Evolutionary conservation across 2,329 filamentous ascomycete species (phyloP).

Genomic region (Pseudogymnoascus sp.): DNA sequence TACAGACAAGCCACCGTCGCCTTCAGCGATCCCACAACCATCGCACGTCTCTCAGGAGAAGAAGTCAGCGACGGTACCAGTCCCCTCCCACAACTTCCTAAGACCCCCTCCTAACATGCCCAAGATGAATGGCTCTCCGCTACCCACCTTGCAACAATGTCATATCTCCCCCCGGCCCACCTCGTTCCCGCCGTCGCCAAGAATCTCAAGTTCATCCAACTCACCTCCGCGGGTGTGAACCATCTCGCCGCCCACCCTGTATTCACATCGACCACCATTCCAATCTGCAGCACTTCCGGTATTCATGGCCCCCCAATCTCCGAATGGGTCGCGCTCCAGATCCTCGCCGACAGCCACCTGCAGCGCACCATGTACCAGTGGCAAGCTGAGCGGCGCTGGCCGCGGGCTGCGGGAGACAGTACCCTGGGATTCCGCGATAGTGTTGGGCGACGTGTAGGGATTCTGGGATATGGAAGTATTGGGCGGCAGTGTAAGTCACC

Average conservation of each 20-base stretch:
- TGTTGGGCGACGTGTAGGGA: conserved; percentile 50
- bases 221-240: conserved; percentile 30
- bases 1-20: conserved; percentile 30
- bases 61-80: conserved; percentile 11
- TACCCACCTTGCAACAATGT: conserved; percentile 30
- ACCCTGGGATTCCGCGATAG: conserved; percentile 38
- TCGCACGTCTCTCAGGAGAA: conserved; percentile 13
- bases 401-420: conserved; percentile 20
- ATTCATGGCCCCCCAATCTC: conserved; percentile 50
- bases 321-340: conserved; percentile 59
- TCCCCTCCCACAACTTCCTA: conserved; percentile 19
- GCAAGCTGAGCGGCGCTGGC: conserved; percentile 51
- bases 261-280: conserved; percentile 30
- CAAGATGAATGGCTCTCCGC: background rate
- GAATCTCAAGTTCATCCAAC: conserved; percentile 31
- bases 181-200: conserved; percentile 18
- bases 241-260: conserved; percentile 23
- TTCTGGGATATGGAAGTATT: conserved; percentile 34
- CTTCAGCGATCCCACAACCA: background rate
- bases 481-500: conserved; percentile 33
- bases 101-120: background rate
- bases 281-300: conserved; percentile 30
- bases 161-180: conserved; percentile 21
- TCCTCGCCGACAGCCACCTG: conserved; percentile 47
- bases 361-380: conserved; percentile 47